Percentiles rank a stretch among this genome's conserved stretches.
Conservation (phyloP, 129 eudicot species). For the Flaveria sonorensis region DNA sequence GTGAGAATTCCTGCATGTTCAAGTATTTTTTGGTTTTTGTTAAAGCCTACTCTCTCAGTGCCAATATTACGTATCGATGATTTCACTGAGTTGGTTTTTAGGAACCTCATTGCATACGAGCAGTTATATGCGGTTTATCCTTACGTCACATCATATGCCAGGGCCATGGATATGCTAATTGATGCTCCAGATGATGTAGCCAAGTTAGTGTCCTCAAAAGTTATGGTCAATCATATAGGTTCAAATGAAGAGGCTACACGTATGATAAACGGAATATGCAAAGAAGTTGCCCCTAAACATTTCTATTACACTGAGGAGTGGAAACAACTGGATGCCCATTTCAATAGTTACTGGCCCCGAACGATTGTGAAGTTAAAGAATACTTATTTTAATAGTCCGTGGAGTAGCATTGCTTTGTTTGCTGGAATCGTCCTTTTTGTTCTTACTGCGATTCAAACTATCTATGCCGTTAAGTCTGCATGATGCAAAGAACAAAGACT, state of each 20-base stretch:
- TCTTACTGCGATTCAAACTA: neutral
- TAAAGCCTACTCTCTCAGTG: neutral
- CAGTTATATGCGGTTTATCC: neutral
- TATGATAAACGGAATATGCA: neutral
- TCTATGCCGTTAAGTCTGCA: neutral
- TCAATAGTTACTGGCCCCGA: neutral
- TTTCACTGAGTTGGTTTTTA: conserved; percentile 9
- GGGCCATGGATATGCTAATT: conserved; percentile 10
- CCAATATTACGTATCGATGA: neutral
- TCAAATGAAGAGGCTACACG: neutral
- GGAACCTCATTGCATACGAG: conserved; percentile 28
- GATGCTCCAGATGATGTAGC: neutral
- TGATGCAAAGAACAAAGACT: too few relatives aligned
- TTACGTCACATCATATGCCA: conserved; percentile 21
- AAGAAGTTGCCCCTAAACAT: neutral
- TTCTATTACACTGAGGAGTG: neutral
- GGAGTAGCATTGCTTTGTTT: neutral
- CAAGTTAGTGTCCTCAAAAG: neutral
- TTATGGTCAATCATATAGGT: neutral
- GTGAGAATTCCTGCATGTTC: neutral
- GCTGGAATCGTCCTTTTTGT: neutral
- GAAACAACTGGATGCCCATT: neutral
- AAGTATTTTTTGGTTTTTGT: neutral
- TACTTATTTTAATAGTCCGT: conserved; percentile 4
- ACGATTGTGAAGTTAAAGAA: neutral